These are phyloP conservation scores for Aspergillus sp. DNA, from an alignment of 2,329 filamentous ascomycete species.

Conservation along the genomic window DNA sequence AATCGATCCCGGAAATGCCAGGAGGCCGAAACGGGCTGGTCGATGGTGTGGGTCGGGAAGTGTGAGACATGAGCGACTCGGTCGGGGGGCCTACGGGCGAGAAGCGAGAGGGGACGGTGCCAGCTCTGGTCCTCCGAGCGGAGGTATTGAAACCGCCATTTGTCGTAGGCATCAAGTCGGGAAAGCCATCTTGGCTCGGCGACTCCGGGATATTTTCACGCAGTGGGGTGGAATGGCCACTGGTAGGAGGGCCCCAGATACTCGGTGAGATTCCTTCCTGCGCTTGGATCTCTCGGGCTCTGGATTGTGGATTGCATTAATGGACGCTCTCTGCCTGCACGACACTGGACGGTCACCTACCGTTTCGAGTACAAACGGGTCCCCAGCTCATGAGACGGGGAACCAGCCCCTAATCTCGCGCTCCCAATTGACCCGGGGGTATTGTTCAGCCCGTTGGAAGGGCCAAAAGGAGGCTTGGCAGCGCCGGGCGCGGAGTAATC, in stretches of 20 bases:
- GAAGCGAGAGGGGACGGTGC: constrained; percentile 92
- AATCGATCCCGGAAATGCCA: constrained; percentile 31
- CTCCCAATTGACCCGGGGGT: constrained; percentile 43
- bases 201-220: constrained; percentile 97
- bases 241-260: constrained; percentile 90
- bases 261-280: constrained; percentile 77
- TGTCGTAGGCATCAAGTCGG: constrained; percentile 69
- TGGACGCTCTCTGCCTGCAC: neutral
- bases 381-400: constrained; percentile 86
- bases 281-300: constrained; percentile 91
- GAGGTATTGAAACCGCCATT: constrained; percentile 56
- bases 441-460: constrained; percentile 52
- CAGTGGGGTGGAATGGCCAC: constrained; percentile 89
- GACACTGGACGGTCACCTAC: constrained; percentile 48
- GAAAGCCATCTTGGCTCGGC: constrained; percentile 83
- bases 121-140: constrained; percentile 74
- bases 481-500: constrained; percentile 57
- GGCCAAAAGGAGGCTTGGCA: constrained; percentile 63
- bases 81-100: constrained; percentile 63
- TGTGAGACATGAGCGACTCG: constrained; percentile 58
- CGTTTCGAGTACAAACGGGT: constrained; percentile 82
- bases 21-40: constrained; percentile 76
- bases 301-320: constrained; percentile 28
- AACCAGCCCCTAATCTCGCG: constrained; percentile 76
- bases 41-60: constrained; percentile 74